A percentile compares a stretch with the other conserved stretches of the same genome.
These are phyloP conservation scores for Schizosaccharomyces japonicus DNA, from an alignment of 805 yeast genomes.

Conservation along the genomic window DNA sequence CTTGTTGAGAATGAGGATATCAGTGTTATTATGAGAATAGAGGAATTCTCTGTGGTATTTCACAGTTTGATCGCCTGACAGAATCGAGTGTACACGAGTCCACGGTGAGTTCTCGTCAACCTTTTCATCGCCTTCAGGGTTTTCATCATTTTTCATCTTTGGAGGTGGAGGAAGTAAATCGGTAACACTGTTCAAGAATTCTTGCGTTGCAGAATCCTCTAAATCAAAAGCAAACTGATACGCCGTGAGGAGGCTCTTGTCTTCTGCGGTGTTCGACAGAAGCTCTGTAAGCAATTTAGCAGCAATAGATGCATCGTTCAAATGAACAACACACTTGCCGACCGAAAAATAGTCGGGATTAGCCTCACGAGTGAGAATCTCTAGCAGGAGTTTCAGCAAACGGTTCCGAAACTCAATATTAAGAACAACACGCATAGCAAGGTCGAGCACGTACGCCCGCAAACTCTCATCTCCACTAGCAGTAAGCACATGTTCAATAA, in stretches of 20 bases:
- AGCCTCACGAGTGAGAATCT: constrained; percentile 30
- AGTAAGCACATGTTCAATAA: constrained; percentile 21
- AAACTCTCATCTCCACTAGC: constrained; percentile 22
- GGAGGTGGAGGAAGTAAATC: constrained; percentile 14
- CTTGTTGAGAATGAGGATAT: constrained; percentile 53
- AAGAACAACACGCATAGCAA: constrained; percentile 39
- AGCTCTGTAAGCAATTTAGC: constrained; percentile 40
- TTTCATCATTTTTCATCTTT: constrained; percentile 12
- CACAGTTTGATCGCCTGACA: constrained; percentile 83
- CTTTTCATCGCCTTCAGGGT: constrained; percentile 9
- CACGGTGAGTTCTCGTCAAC: constrained; percentile 5
- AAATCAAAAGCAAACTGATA: constrained; percentile 89
- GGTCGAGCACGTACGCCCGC: constrained; percentile 48
- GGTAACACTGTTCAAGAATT: constrained; percentile 35
- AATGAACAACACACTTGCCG: constrained; percentile 66
- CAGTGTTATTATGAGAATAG: constrained; percentile 68
- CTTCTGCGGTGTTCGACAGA: constrained; percentile 20
- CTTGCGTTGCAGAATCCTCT: constrained; percentile 78
- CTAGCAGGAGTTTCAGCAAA: constrained; percentile 25
- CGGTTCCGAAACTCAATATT: constrained; percentile 41
- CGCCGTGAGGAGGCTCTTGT: constrained; percentile 32
- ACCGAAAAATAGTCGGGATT: constrained; percentile 63
- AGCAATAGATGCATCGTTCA: constrained; percentile 56
- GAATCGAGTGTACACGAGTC: constrained; percentile 33
- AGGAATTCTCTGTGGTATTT: constrained; percentile 77